These are phyloP conservation scores for Phytophthora lateralis DNA, from an alignment of 352 stramenopile genomes.

Conservation along the genomic window DNA sequence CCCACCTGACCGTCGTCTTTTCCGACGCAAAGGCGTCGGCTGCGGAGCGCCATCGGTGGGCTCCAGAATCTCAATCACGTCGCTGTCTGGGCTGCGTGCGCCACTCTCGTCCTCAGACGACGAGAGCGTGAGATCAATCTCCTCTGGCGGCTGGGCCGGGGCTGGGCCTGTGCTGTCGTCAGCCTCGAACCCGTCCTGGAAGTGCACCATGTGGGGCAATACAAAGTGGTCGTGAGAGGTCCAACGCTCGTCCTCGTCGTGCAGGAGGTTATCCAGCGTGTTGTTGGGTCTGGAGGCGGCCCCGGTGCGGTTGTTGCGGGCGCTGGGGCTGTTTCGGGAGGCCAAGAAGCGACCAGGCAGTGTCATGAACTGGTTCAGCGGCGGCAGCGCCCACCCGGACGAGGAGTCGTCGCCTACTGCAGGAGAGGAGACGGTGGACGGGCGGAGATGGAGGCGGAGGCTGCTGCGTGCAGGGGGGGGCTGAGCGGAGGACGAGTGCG, in stretches of 20 bases:
- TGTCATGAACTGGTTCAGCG: conserved; percentile 44
- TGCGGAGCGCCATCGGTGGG: conserved; percentile 6
- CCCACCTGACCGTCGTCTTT: conserved; percentile 41
- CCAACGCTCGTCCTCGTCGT: conserved; percentile 34
- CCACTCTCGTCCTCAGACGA: conserved; percentile 54
- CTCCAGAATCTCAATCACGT: conserved; percentile 67
- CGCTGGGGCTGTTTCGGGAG: conserved; percentile 12
- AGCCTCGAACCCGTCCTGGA: conserved; percentile 7
- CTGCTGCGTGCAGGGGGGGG: not conserved
- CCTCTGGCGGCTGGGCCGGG: conserved; percentile 26
- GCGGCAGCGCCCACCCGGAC: conserved; percentile 22
- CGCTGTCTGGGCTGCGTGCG: conserved; percentile 27
- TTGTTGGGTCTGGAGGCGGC: not conserved
- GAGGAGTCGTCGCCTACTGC: conserved; percentile 1
- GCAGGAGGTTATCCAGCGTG: conserved; percentile 24
- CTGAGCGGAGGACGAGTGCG: not conserved
- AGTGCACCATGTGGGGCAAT: conserved; percentile 15
- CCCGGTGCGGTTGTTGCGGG: not conserved
- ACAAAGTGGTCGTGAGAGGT: conserved; percentile 8
- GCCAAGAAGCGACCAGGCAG: conserved; percentile 32
- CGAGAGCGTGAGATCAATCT: conserved; percentile 76
- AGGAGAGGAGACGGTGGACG: not conserved
- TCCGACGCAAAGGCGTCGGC: conserved; percentile 38
- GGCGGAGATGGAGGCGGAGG: not conserved
- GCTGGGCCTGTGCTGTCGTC: not conserved